Percentiles rank a stretch among this genome's conserved stretches.
Conservation (phyloP, 2,329 filamentous ascomycete genomes). For the Ploettnerulaceae sp. region DNA sequence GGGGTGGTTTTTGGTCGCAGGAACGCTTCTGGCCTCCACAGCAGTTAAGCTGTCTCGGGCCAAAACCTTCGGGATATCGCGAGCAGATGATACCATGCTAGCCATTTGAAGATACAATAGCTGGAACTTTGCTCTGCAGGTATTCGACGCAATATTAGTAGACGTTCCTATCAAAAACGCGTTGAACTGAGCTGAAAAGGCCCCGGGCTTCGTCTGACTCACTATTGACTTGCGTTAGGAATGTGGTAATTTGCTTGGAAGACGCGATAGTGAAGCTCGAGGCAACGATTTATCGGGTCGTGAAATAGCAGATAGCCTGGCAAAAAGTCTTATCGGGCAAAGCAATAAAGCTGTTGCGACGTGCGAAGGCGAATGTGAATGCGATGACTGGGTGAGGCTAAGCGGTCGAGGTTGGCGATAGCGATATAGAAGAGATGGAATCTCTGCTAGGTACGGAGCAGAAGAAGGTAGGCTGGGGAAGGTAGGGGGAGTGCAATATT, state of each 20-base stretch:
- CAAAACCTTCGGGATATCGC: slow-evolving; percentile 58
- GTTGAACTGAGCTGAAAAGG: slow-evolving; percentile 14
- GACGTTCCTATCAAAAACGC: slow-evolving; percentile 10
- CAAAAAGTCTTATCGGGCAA: slow-evolving; percentile 26
- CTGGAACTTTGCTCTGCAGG: slow-evolving; percentile 32
- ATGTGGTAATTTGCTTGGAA: slow-evolving; percentile 25
- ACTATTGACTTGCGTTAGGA: slow-evolving; percentile 34
- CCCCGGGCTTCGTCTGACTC: slow-evolving; percentile 29
- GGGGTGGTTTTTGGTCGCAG: slow-evolving; percentile 50
- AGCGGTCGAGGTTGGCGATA: slow-evolving; percentile 14
- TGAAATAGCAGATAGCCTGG: slow-evolving; percentile 15
- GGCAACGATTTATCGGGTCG: slow-evolving; percentile 24
- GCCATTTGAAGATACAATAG: slow-evolving; percentile 47
- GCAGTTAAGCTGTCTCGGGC: slow-evolving; percentile 67
- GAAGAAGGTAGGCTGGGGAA: slow-evolving; percentile 7
- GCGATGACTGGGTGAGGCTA: slow-evolving; percentile 3
- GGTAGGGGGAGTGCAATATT: slow-evolving; percentile 18
- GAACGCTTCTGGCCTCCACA: slow-evolving; percentile 63
- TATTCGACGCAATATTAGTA: slow-evolving; percentile 30
- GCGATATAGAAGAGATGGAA: slow-evolving; percentile 24
- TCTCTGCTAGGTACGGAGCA: slow-evolving; percentile 25
- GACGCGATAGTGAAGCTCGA: slow-evolving; percentile 25
- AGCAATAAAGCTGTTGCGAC: slow-evolving; percentile 25
- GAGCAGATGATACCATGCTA: slow-evolving; percentile 57
- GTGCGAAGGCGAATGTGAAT: slow-evolving; percentile 19